Conservation (phyloP, 768 basidiomycete genomes). For the Lepiota subincarnata region DNA sequence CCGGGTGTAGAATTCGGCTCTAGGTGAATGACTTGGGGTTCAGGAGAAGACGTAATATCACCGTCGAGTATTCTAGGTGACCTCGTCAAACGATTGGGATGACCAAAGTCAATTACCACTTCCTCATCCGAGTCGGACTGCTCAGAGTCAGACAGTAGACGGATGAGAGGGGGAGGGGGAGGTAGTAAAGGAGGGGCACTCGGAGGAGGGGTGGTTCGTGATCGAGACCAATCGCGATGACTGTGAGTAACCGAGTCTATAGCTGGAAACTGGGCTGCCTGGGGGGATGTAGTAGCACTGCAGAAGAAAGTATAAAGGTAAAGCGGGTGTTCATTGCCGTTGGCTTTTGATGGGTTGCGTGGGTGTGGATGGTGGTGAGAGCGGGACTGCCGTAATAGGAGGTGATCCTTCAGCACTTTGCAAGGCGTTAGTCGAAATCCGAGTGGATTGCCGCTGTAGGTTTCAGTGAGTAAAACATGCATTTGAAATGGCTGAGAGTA, state of each 20-base stretch:
- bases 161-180: constrained; percentile 9
- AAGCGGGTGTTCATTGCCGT: constrained; percentile 15
- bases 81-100: background rate
- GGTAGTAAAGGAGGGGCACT: background rate
- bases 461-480: background rate
- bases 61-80: constrained; percentile 1
- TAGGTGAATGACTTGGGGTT: constrained; percentile 2
- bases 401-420: constrained; percentile 46
- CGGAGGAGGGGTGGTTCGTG: constrained; percentile 26
- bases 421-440: constrained; percentile 63
- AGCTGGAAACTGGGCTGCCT: constrained; percentile 26
- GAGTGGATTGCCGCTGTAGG: constrained; percentile 54
- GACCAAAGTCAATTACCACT: constrained; percentile 6
- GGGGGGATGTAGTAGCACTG: constrained; percentile 35
- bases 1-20: constrained; percentile 1
- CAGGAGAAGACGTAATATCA: constrained; percentile 5
- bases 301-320: constrained; percentile 47
- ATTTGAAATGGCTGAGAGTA: constrained; percentile 11
- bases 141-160: constrained; percentile 5
- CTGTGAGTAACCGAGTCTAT: constrained; percentile 13
- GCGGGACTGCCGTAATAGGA: constrained; percentile 13
- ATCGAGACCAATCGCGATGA: constrained; percentile 20
- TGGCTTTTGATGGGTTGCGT: constrained; percentile 3
- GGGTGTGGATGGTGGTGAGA: constrained; percentile 2
- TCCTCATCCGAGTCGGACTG: constrained; percentile 11